Base-by-base conservation (phyloP, 148 eudicot genomes). In the Chenopodium suecicum region DNA sequence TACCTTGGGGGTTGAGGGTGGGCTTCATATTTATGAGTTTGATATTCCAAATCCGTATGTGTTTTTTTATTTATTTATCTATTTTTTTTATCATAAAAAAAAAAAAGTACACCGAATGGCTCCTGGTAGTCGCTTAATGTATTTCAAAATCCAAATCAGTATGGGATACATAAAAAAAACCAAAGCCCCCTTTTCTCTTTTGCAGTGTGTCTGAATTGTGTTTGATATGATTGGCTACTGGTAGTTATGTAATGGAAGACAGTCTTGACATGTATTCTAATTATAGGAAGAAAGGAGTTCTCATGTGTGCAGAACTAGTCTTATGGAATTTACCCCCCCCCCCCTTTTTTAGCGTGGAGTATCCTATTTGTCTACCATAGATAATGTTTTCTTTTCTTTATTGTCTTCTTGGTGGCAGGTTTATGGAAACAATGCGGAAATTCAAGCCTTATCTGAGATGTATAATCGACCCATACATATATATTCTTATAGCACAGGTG, bases 401-500 rank as follows among this genome's bases (percentile, higher is more conserved):
- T 76, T 48, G 4, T 81, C 2, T 67, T 70, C 67, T 37, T 62
- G 52, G 46, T 56, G 82, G 76, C 86, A 97, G 99, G 98, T 97
- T 76, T 97, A 97, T 85, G 99, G 99, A 69, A 97, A 97, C 88
- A 97, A 97, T 79, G 83, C 91, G 83, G 99, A 97, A 86, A 94
- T 97, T 73, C 99, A 97, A 86, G 97, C 97, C 37, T 65, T 97
- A 62, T 92, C 94, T 58, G 99, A 97, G 81, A 97, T 97, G 97
- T 97, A 97, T 82, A 97, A 94, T 72, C 93, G 98, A 75, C 99
- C 99, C n/a, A 97, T 97, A 77, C 99, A 97, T 82, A 94, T 97
- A 20, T 97, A 94, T 88, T 94, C 99, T 20, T 94, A 97, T 82
- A 90, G 92, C 87, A 91, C 98, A 79, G 99, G 99, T 97, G 20